Base-by-base conservation (phyloP, 176 grass and related monocot genomes). In the Hordeum marinum region DNA sequence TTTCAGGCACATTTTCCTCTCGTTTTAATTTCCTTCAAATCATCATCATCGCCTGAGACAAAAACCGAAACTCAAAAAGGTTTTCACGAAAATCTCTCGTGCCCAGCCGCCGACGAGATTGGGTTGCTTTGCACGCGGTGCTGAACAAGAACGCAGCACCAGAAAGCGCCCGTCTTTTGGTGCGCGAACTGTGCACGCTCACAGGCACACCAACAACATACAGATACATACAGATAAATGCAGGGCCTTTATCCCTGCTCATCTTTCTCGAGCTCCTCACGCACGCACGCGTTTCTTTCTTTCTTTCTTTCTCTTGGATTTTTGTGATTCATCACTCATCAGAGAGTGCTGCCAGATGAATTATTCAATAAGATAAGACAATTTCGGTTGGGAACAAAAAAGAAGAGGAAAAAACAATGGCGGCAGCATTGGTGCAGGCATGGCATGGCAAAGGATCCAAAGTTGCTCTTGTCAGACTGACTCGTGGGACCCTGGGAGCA, bases 161-260 rank as follows among this genome's bases (percentile, higher is more conserved):
- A 81, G 39, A 86, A 82, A 90, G 74, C 1, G 0, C 21, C 74
- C 55, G 6, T 58, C 84, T 83, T 86, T 90, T 59, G 9, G 52
- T 43, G 65, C 43, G 34, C 63, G 9, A 75, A 52, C 72, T 54
- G 83, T 36, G 31, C 62, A 76, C 36, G 52, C 52, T 57, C 52
- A 57, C 52, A 57, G 52, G 83, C 52, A 32, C 75, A 9, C 40
- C 40, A 14, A 23, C 73, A 78, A 79, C 68, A 82, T 41, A 64
- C 68, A 72, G 21, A 72, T 43, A 72, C 6, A 72, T 9, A 72
- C 31, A 11, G 68, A 25, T 42, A 6, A 21, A 25, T 42, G 24
- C 72, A 82, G 52, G 18, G 25, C 68, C 78, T 39, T 90, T 82
- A 42, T 12, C 54, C 63, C 34, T 62, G 23, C 27, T 81, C 77